Base-by-base conservation (phyloP, 2,329 filamentous ascomycete species). In the Neospermospora avenae region DNA sequence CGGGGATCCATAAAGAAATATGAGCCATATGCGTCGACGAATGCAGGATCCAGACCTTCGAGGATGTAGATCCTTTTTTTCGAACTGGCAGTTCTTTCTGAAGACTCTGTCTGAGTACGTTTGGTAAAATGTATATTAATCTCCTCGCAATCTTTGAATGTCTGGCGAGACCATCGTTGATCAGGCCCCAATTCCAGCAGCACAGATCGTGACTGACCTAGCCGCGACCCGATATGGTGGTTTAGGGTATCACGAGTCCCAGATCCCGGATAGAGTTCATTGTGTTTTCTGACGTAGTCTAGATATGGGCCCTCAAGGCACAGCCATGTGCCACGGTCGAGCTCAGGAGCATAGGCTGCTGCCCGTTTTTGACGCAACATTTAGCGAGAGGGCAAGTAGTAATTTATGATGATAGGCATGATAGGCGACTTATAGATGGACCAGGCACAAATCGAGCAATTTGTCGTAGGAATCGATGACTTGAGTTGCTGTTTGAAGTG, bases 1-100 rank as follows among this genome's bases (percentile, higher is more conserved):
- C 24, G 51, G 3, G 54, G 61, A 31, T 63, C 55, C 49, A 63
- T 58, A 13, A 57, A 37, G n/a, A 63, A 57, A 35, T 60, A 49
- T 13, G 52, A 55, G 2, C 39, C 57, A 41, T 53, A 56, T 8
- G 52, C 52, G 16, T 62, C 45, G 25, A 57, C 34, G 34, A 44
- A 62, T 35, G 20, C n/a, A 2, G 60, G 52, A 56, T 62, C 57
- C 11, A 62, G 42, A 11, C 60, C 52, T 52, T 62, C 60, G 1
- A 62, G 37, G 3, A 62, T 24, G 31, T 59, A 62, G 5, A 62
- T 31, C 22, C 45, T 62, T n/a, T 31, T 56, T 10, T 31, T 37
- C 4, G 20, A 25, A 3, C 1, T 7, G 11, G 8, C 3, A 16
- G 35, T 1, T 14, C n/a, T 10, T 22, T 16, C 24, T 41, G 20